These are phyloP conservation scores for Daldinia grandis DNA, from an alignment of 495 filamentous ascomycete species.

Conservation along the genomic window DNA sequence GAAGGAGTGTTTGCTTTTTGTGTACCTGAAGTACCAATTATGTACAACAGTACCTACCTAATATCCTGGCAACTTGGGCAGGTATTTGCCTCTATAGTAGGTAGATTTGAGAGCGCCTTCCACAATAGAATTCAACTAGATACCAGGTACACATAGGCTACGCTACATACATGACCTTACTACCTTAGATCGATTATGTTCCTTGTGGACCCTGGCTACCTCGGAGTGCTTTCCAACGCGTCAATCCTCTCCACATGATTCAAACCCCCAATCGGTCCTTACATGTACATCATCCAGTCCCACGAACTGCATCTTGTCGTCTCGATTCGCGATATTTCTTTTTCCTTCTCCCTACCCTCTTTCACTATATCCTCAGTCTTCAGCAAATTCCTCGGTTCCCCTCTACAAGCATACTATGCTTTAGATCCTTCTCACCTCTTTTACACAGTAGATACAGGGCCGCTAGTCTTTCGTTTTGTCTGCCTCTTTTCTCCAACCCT, in stretches of 20 bases:
- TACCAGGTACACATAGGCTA: not conserved
- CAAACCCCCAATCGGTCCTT: not conserved
- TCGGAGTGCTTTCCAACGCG: constrained; percentile 34
- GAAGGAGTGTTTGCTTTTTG: not conserved
- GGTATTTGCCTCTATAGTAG: not conserved
- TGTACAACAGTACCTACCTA: constrained; percentile 1
- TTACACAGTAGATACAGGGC: constrained; percentile 14
- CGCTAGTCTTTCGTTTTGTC: constrained; percentile 37
- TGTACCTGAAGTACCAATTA: not conserved
- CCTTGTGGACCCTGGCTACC: constrained; percentile 27
- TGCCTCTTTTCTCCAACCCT: constrained; percentile 13
- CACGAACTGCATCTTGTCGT: constrained; percentile 11
- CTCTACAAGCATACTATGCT: constrained; percentile 31
- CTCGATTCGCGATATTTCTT: constrained; percentile 29
- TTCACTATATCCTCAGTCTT: constrained; percentile 8
- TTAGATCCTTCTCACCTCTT: constrained; percentile 18
- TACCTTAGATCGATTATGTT: constrained; percentile 38
- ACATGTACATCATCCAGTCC: constrained; percentile 15
- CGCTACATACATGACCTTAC: not conserved
- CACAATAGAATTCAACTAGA: not conserved
- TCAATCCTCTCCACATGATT: constrained; percentile 24
- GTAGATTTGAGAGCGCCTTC: not conserved
- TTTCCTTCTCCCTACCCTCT: constrained; percentile 10
- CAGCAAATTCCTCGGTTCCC: constrained; percentile 8
- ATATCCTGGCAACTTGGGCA: not conserved